A percentile compares a stretch with the other conserved stretches of the same genome.
These are phyloP conservation scores for Strombidium stylifer DNA, from an alignment of 73 alveolate genomes.

Conservation along the genomic window DNA sequence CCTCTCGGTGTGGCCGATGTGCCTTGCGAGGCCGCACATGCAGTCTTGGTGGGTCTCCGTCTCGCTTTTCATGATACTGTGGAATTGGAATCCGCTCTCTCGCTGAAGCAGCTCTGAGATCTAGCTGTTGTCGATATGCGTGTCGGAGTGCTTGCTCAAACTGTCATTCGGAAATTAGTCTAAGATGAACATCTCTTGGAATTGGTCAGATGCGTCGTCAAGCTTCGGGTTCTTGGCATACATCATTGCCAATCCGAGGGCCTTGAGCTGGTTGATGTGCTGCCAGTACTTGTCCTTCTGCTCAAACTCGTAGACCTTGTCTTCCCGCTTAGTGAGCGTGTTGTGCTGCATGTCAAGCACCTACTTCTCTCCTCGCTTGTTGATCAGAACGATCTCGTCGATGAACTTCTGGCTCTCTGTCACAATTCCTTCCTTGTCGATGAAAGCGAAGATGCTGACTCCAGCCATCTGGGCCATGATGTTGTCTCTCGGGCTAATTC, in stretches of 20 bases:
- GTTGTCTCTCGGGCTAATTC: slow-evolving; percentile 20
- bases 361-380: slow-evolving; percentile 7
- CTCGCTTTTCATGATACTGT: slow-evolving; percentile 19
- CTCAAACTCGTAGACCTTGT: slow-evolving; percentile 28
- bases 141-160: background rate
- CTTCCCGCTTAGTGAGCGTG: slow-evolving; percentile 17
- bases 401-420: slow-evolving; percentile 41
- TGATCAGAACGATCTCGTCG: slow-evolving; percentile 44
- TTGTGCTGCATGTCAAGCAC: slow-evolving; percentile 41
- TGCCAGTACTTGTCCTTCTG: background rate
- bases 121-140: background rate
- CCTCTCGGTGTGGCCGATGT: slow-evolving; percentile 32
- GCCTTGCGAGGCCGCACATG: slow-evolving; percentile 27
- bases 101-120: background rate
- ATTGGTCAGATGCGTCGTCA: slow-evolving; percentile 4
- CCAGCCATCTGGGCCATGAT: slow-evolving; percentile 24
- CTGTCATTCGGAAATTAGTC: no score
- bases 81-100: slow-evolving; percentile 36
- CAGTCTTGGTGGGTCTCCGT: slow-evolving; percentile 38
- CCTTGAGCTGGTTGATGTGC: slow-evolving; percentile 7
- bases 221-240: slow-evolving; percentile 28
- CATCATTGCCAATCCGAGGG: slow-evolving; percentile 35
- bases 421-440: slow-evolving; percentile 51
- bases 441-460: slow-evolving; percentile 34
- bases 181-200: slow-evolving; percentile 19